phyloP scores from a whole-genome alignment of 768 basidiomycete species.

The Cystofilobasidium macerans region DNA sequence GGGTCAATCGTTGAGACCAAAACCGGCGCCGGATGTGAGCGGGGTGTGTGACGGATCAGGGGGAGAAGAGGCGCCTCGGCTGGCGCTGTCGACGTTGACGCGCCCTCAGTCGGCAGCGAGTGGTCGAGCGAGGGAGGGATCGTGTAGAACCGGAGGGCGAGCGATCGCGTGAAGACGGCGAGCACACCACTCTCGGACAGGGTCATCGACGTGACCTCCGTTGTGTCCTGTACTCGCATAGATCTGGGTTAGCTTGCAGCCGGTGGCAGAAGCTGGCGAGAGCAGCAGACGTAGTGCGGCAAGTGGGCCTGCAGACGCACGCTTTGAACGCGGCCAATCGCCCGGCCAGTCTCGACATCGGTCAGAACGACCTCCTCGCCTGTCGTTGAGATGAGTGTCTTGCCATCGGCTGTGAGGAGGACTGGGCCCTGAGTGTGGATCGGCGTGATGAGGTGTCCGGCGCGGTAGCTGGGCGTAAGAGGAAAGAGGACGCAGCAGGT shows the following conservation, averaged over 20 bases:
- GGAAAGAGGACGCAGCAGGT: neutral
- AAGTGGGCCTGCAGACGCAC: constrained; percentile 45
- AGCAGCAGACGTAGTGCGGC: neutral
- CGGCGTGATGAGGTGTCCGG: constrained; percentile 41
- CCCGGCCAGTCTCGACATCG: constrained; percentile 58
- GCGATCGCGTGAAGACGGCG: constrained; percentile 66
- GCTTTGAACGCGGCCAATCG: constrained; percentile 70
- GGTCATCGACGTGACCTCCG: constrained; percentile 71
- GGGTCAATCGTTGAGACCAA: constrained; percentile 59
- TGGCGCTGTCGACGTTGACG: constrained; percentile 33
- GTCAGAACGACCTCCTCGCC: constrained; percentile 76
- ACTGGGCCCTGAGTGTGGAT: constrained; percentile 83
- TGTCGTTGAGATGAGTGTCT: constrained; percentile 70
- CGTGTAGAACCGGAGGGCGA: constrained; percentile 72
- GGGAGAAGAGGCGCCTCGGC: constrained; percentile 48
- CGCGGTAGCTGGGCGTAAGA: constrained; percentile 19
- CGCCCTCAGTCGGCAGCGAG: constrained; percentile 26
- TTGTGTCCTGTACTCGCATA: constrained; percentile 54
- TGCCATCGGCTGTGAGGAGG: constrained; percentile 64
- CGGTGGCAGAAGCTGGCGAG: neutral
- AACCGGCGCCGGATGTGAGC: constrained; percentile 86
- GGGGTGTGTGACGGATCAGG: constrained; percentile 53
- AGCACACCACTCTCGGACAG: constrained; percentile 57
- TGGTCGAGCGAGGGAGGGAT: constrained; percentile 44
- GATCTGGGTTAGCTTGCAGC: neutral